Conservation (phyloP, 2,329 filamentous ascomycete genomes). For the Aspergillus pseudoviridinutans region DNA sequence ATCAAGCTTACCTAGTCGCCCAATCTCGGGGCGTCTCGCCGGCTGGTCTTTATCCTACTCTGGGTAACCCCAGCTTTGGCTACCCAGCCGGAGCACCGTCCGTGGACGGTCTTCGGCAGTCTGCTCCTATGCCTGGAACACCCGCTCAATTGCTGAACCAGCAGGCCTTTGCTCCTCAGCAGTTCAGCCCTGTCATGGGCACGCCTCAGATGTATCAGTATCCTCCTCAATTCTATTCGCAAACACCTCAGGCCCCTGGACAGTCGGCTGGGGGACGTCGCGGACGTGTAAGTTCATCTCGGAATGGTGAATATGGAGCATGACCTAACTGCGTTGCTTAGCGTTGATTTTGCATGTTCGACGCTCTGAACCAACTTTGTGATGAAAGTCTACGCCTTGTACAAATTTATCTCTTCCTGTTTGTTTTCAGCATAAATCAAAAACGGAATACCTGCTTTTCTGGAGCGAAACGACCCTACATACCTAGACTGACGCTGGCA, state of each 20-base stretch:
- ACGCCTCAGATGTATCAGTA: conserved; percentile 50
- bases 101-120: conserved; percentile 30
- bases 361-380: conserved; percentile 27
- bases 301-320: background rate
- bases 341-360: conserved; percentile 29
- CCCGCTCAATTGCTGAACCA: conserved; percentile 45
- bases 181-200: conserved; percentile 44
- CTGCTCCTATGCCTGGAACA: conserved; percentile 33
- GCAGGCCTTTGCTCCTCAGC: conserved; percentile 42
- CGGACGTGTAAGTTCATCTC: conserved; percentile 48
- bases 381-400: conserved; percentile 28
- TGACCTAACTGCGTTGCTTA: conserved; percentile 15
- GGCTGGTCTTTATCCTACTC: conserved; percentile 43
- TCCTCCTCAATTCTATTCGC: conserved; percentile 48
- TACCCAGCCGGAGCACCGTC: conserved; percentile 41
- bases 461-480: conserved; percentile 28
- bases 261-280: conserved; percentile 49
- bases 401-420: conserved; percentile 28
- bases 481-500: conserved; percentile 39
- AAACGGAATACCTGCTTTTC: conserved; percentile 30
- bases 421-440: conserved; percentile 23
- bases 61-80: conserved; percentile 43
- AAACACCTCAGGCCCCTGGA: conserved; percentile 41
- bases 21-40: conserved; percentile 42
- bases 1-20: conserved; percentile 52